Evolutionary conservation across 2,329 filamentous ascomycete genomes (phyloP), one percentile per base, ranked within the genome.

Genomic region (Fusarium chlamydosporum): DNA sequence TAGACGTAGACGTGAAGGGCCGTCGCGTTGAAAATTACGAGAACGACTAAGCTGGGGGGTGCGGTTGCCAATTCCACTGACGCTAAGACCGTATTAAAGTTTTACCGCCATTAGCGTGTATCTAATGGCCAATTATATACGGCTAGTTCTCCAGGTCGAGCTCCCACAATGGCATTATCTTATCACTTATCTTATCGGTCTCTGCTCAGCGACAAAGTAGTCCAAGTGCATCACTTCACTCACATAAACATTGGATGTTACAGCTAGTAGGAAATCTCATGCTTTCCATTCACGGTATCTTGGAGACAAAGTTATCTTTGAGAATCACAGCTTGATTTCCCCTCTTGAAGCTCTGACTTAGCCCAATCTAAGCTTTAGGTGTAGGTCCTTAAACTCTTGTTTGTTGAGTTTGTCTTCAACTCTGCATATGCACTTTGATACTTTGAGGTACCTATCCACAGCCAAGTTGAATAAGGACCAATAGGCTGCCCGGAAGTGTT

Each of bases 11-110:
- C 67, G 62, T 74, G 67, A 72, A 72, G 59, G 46, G 67, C 57
- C 53, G 59, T 76, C 74, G 75, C 78, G 77, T 77, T 76, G 79
- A 81, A 82, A 81, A 78, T 79, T 78, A 76, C 71, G 71, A 75
- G 74, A 76, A 72, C 71, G 63, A 72, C 70, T 75, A 78, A 76
- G 75, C 80, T 78, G 80, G 81, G 80, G 77, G 68, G 61, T 76
- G 68, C 69, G 47, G 78, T 74, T 76, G 71, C 79, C 80, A 81
- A 82, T 77, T 76, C 79, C 76, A 79, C 74, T 67, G 59, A 65
- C 80, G 80, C 81, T 82, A 82, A 79, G 75, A 12, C 2, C 48
- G 79, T 60, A 77, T 76, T 8, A 82, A 79, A 46, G 46, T 74
- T 80, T n/a, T 67, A 78, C 78, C 80, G 78, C 54, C 42, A 51